phyloP scores from a whole-genome alignment of 305 asterid species.

The Withania somnifera region DNA sequence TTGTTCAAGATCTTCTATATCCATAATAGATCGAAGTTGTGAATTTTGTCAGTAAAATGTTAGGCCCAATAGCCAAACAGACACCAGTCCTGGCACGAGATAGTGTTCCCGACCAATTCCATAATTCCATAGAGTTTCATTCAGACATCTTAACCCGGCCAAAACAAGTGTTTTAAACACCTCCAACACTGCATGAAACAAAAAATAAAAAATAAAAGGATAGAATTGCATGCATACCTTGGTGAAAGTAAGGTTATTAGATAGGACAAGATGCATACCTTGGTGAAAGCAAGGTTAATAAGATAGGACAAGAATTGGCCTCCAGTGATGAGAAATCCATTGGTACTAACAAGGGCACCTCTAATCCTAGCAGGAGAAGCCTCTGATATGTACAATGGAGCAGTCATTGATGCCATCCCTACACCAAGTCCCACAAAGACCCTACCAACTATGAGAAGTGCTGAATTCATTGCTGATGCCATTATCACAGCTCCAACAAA shows the following conservation, averaged over 20 bases:
- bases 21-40: not conserved
- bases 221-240: constrained; percentile 9
- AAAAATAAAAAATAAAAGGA: not conserved
- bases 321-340: constrained; percentile 32
- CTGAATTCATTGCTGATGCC: constrained; percentile 31
- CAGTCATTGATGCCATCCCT: constrained; percentile 45
- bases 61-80: not conserved
- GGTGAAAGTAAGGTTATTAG: constrained; percentile 31
- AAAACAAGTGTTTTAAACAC: not conserved
- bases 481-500: constrained; percentile 28
- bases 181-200: not conserved
- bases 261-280: constrained; percentile 13
- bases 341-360: constrained; percentile 39
- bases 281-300: constrained; percentile 31
- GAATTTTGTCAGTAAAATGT: not conserved
- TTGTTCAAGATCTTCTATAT: no score
- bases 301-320: constrained; percentile 37
- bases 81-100: not conserved
- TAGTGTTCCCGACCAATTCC: not conserved
- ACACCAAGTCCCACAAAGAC: constrained; percentile 38
- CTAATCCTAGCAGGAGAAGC: constrained; percentile 34
- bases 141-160: not conserved
- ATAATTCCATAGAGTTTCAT: not conserved
- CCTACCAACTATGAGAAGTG: constrained; percentile 24
- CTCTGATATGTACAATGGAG: constrained; percentile 40